phyloP scores from a whole-genome alignment of 176 grass and related monocot species.

The Rhipidocladum racemiflorum region DNA sequence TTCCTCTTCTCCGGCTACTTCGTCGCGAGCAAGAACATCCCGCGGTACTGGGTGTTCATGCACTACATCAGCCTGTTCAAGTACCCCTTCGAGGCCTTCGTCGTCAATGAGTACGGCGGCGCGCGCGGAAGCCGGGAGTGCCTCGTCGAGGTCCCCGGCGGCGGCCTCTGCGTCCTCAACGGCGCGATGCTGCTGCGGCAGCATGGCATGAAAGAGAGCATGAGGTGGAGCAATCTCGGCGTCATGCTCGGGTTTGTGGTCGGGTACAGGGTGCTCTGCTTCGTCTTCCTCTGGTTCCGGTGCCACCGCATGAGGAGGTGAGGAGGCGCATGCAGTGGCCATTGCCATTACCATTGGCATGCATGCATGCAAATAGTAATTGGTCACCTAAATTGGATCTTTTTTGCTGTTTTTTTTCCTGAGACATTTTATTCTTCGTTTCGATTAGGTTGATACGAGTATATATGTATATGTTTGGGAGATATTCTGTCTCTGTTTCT shows the following conservation, averaged over 20 bases:
- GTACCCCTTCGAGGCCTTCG: conserved; percentile 88
- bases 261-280: conserved; percentile 85
- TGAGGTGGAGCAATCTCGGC: conserved; percentile 73
- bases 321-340: not conserved
- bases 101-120: conserved; percentile 85
- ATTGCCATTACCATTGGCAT: conserved; percentile 1
- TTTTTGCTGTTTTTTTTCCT: not conserved
- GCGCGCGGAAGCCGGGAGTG: conserved; percentile 57
- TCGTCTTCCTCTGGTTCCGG: conserved; percentile 72
- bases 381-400: conserved; percentile 10
- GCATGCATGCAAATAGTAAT: conserved; percentile 32
- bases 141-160: conserved; percentile 36
- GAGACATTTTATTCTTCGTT: conserved; percentile 28
- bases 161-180: conserved; percentile 47
- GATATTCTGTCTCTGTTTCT: conserved; percentile 7
- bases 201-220: conserved; percentile 65
- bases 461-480: conserved; percentile 34
- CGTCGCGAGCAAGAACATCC: conserved; percentile 67
- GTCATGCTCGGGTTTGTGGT: conserved; percentile 77
- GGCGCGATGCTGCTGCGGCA: conserved; percentile 65
- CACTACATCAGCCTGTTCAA: conserved; percentile 95
- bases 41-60: conserved; percentile 92
- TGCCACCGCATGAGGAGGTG: conserved; percentile 62
- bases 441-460: conserved; percentile 26
- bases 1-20: conserved; percentile 99